Base-by-base conservation (phyloP, 2,329 filamentous ascomycete species). In the Coniosporium tulheliwenetii region DNA sequence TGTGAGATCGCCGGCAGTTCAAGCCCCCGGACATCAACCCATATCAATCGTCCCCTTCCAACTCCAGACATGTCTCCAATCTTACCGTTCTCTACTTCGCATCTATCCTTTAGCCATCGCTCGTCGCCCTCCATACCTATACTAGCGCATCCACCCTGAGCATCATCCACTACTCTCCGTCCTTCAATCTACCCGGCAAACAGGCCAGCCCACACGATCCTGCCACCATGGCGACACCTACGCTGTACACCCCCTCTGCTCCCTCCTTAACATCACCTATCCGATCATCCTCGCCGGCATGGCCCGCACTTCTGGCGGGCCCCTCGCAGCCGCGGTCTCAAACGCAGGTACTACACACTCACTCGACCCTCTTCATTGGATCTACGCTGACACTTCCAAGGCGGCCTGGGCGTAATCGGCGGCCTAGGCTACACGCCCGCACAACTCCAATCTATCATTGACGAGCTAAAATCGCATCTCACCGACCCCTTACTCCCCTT, bases 281-380 rank as follows among this genome's bases (percentile, higher is more conserved):
- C 89, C 89, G 34, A 79, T 96, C 59, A 67, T 95, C 49, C 82
- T 95, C 14, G 89, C 89, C 30, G 89, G 89, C 52, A 96, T 96
- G 89, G 87, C 89, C 2, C 77, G 82, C 46, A 84, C 83, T 8
- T 87, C 83, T 0, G 79, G 81, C 44, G 84, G 81, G 0, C 71
- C 70, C 13, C 77, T 93, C 37, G 85, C 85, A 7, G 85, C 85
- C 2, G 85, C 85, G 5, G 85, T 93, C 32, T 91, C 82, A 55
- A 93, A 93, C 56, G 84, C 85, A 1, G 86, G 86, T 46, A 86
- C 85, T 0, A 75, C 93, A 8, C 75, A 75, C 46, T 72, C 71
- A 15, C 71, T 79, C 44, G 19, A 26, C 19, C 19, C 7, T 26
- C 3, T 26, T 26, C 19, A 26, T 26, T 4, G 4, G 19, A 26